Evolutionary conservation across 1,284 basidiomycete genomes (phyloP).

Genomic region (Apiotrichum veenhuisii): DNA sequence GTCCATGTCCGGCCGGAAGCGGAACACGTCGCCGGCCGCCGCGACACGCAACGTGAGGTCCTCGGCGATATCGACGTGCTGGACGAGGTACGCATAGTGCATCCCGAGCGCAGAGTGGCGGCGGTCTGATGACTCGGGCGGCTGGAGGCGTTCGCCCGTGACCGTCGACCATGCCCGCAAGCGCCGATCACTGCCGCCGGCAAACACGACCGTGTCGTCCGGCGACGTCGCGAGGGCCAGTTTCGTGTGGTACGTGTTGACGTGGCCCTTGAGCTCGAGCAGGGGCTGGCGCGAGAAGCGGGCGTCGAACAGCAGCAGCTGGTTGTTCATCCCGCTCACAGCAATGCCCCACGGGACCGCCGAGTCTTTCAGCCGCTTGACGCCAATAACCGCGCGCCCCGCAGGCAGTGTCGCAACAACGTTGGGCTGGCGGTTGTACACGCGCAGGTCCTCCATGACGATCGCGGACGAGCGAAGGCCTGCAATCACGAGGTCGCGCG

Average conservation of each 20-base stretch:
- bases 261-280: slow-evolving; percentile 28
- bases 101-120: slow-evolving; percentile 1
- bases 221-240: slow-evolving; percentile 33
- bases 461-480: slow-evolving; percentile 28
- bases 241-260: slow-evolving; percentile 30
- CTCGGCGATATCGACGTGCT: slow-evolving; percentile 16
- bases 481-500: slow-evolving; percentile 27
- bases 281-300: slow-evolving; percentile 30
- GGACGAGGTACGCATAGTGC: slow-evolving; percentile 5
- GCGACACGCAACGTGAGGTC: slow-evolving; percentile 13
- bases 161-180: slow-evolving; percentile 34
- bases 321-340: slow-evolving; percentile 32
- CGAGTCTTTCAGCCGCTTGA: slow-evolving; percentile 35
- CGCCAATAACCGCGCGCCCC: slow-evolving; percentile 34
- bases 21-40: slow-evolving; percentile 9
- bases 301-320: slow-evolving; percentile 41
- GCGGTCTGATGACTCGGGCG: neutral
- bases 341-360: slow-evolving; percentile 43
- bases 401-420: slow-evolving; percentile 16
- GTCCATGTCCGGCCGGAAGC: neutral
- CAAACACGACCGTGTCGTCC: slow-evolving; percentile 32
- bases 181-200: slow-evolving; percentile 34
- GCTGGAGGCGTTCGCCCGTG: slow-evolving; percentile 22
- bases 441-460: slow-evolving; percentile 31
- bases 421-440: slow-evolving; percentile 1